These are phyloP conservation scores for Pseudohalonectria lignicola DNA, from an alignment of 2,329 filamentous ascomycete genomes.

Conservation along the genomic window DNA sequence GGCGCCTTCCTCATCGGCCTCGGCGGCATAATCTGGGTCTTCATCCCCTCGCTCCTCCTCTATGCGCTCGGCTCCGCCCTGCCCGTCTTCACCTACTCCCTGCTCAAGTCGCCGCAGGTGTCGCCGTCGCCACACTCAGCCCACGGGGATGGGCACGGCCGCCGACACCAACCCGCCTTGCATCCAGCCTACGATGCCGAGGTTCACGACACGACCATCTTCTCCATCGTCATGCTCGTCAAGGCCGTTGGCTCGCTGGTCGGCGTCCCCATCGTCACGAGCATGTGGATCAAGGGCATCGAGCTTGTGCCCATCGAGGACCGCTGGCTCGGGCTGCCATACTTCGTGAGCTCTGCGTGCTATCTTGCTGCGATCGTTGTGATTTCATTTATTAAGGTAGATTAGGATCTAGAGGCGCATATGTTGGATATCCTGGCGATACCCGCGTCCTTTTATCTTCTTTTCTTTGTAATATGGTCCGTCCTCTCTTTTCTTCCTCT, in stretches of 20 bases:
- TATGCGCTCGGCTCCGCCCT: constrained; percentile 37
- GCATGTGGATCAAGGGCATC: constrained; percentile 34
- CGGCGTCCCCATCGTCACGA: constrained; percentile 34
- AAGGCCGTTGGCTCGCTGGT: constrained; percentile 35
- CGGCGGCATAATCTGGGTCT: constrained; percentile 23
- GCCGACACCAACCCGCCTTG: too few species aligned
- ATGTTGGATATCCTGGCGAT: too few species aligned
- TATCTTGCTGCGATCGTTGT: constrained; percentile 24
- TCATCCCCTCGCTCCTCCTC: constrained; percentile 30
- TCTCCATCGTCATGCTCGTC: constrained; percentile 39
- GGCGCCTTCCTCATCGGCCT: constrained; percentile 32
- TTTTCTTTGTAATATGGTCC: too few species aligned
- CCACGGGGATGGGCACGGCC: neutral
- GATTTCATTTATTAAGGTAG: constrained; percentile 11
- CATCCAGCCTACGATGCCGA: constrained; percentile 4
- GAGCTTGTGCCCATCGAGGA: constrained; percentile 17
- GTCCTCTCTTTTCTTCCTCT: too few species aligned
- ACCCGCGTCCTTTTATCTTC: too few species aligned
- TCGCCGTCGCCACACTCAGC: neutral
- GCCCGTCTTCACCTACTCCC: constrained; percentile 36
- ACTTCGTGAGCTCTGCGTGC: constrained; percentile 24
- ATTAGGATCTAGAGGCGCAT: too few species aligned
- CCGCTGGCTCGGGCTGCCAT: constrained; percentile 24
- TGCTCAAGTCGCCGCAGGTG: constrained; percentile 32
- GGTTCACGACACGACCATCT: constrained; percentile 27